Conservation (phyloP, 345 rosid genomes). For the Abelmoschus esculentus region DNA sequence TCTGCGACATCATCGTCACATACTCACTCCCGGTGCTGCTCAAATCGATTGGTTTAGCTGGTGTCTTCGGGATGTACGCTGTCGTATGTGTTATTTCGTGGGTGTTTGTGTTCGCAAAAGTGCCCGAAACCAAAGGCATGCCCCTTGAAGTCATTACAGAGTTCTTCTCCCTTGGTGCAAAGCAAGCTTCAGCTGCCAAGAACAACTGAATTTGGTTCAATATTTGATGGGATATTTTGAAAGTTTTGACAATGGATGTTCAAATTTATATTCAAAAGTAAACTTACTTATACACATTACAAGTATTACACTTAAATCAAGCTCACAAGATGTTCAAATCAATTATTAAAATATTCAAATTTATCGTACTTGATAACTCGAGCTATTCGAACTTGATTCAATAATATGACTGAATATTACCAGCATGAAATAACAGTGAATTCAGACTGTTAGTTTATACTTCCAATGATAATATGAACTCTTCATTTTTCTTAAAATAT, state of each 20-base stretch:
- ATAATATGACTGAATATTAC: too few relatives aligned
- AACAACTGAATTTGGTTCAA: slow-evolving; percentile 22
- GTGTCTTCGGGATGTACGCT: slow-evolving; percentile 74
- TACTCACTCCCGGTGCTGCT: slow-evolving; percentile 80
- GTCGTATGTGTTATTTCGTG: slow-evolving; percentile 60
- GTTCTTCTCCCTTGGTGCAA: slow-evolving; percentile 86
- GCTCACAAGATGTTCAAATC: too few relatives aligned
- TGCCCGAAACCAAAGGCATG: slow-evolving; percentile 97
- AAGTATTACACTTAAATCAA: too few relatives aligned
- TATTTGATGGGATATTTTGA: background rate
- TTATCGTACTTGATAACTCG: too few relatives aligned
- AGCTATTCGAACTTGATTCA: too few relatives aligned
- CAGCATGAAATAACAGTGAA: too few relatives aligned
- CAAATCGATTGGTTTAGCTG: slow-evolving; percentile 65
- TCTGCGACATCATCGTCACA: slow-evolving; percentile 68
- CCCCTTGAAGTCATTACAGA: slow-evolving; percentile 93
- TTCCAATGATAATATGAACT: too few relatives aligned
- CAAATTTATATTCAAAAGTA: background rate
- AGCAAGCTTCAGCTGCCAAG: slow-evolving; percentile 52
- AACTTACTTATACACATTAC: background rate
- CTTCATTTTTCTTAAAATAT: background rate
- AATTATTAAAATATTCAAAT: too few relatives aligned
- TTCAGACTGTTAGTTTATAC: too few relatives aligned
- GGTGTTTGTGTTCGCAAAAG: slow-evolving; percentile 67
- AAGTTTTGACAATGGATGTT: slow-evolving; percentile 22